Conservation (phyloP, 768 basidiomycete species). For the Rhizopogon rudus region DNA sequence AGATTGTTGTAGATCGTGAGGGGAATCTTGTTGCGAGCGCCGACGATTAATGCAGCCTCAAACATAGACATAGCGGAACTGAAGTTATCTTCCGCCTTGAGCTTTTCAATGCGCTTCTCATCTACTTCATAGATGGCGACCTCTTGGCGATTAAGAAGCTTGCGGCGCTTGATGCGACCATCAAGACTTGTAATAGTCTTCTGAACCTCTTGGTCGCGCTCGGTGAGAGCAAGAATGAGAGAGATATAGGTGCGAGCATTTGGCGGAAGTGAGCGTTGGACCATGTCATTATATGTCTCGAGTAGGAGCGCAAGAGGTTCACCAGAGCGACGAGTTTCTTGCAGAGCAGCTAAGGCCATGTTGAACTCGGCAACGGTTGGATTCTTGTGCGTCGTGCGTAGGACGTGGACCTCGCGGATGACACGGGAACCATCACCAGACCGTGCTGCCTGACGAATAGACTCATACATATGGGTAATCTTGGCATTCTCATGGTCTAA, state of each 20-base stretch:
- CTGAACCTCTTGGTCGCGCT: conserved; percentile 64
- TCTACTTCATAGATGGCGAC: conserved; percentile 8
- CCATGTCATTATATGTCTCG: conserved; percentile 69
- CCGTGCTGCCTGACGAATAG: conserved; percentile 22
- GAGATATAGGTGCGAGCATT: conserved; percentile 55
- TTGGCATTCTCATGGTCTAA: conserved; percentile 3
- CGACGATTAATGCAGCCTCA: conserved; percentile 42
- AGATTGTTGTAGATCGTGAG: conserved; percentile 44
- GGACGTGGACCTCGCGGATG: conserved; percentile 24
- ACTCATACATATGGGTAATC: conserved; percentile 1
- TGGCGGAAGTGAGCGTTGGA: conserved; percentile 56
- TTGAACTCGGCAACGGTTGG: conserved; percentile 58
- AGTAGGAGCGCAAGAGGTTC: conserved; percentile 54
- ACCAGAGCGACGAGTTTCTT: conserved; percentile 38
- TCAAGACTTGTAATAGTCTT: conserved; percentile 39
- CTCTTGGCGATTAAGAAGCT: conserved; percentile 24
- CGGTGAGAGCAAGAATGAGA: conserved; percentile 57
- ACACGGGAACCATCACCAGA: conserved; percentile 21
- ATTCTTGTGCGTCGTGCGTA: conserved; percentile 7
- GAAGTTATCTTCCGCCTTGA: conserved; percentile 67
- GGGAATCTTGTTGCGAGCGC: conserved; percentile 26
- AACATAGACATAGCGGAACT: conserved; percentile 69
- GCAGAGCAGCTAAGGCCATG: conserved; percentile 50
- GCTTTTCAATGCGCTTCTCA: conserved; percentile 33
- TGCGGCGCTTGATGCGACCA: conserved; percentile 32